phyloP scores from a whole-genome alignment of 1,284 basidiomycete genomes.

The Ceratobasidium papillatum region DNA sequence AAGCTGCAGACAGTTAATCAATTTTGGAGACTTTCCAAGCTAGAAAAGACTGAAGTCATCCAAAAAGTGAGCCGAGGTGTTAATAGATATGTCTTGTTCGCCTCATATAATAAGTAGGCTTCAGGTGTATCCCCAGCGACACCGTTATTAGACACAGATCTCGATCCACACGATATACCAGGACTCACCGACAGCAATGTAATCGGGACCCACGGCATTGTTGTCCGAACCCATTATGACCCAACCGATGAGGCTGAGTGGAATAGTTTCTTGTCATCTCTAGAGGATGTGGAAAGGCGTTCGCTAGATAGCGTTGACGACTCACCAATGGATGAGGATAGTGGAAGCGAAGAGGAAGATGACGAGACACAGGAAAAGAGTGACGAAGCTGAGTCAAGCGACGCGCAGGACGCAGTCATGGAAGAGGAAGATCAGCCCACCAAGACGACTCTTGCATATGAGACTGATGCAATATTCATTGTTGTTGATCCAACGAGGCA shows the following conservation, averaged over 20 bases:
- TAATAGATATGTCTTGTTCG: background rate
- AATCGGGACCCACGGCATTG: constrained; percentile 58
- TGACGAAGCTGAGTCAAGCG: constrained; percentile 46
- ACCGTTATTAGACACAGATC: background rate
- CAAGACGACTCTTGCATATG: background rate
- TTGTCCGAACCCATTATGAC: constrained; percentile 71
- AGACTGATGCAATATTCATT: constrained; percentile 57
- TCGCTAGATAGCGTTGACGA: constrained; percentile 38
- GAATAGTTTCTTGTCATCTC: constrained; percentile 60
- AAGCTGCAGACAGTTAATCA: constrained; percentile 16
- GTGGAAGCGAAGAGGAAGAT: constrained; percentile 40
- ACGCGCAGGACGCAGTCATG: constrained; percentile 39
- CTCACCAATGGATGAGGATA: constrained; percentile 44
- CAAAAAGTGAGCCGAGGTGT: background rate
- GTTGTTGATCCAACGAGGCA: constrained; percentile 61
- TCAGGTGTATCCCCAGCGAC: background rate
- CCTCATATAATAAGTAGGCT: background rate
- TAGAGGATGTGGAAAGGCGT: constrained; percentile 59
- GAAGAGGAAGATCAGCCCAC: background rate
- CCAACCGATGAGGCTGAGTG: constrained; percentile 67
- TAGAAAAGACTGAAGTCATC: constrained; percentile 14
- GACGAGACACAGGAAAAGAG: constrained; percentile 45
- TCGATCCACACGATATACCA: constrained; percentile 36
- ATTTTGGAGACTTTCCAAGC: constrained; percentile 10
- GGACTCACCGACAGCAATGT: constrained; percentile 27